Conservation (phyloP, 768 basidiomycete species). For the Cyathus striatus region DNA sequence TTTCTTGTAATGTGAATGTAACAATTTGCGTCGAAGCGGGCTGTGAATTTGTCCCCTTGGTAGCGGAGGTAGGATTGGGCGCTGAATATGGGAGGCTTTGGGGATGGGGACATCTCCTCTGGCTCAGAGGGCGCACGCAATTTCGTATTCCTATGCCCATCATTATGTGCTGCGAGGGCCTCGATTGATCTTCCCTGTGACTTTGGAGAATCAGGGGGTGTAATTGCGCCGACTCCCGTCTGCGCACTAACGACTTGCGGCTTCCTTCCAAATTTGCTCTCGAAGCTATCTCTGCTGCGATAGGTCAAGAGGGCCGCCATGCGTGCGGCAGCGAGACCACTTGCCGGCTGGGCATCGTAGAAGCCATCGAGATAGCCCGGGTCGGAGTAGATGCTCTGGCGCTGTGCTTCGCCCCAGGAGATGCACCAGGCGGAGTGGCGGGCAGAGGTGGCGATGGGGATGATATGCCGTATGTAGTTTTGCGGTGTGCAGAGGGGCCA, state of each 20-base stretch:
- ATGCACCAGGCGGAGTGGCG: constrained; percentile 99
- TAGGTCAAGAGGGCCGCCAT: constrained; percentile 96
- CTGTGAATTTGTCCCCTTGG: constrained; percentile 95
- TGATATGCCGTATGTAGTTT: constrained; percentile 77
- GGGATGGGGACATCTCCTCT: constrained; percentile 47
- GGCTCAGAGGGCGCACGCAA: constrained; percentile 30
- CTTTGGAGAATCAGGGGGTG: constrained; percentile 27
- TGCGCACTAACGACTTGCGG: constrained; percentile 78
- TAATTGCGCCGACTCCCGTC: constrained; percentile 9
- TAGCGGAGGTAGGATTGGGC: constrained; percentile 97
- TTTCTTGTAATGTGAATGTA: constrained; percentile 84
- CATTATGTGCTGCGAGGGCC: constrained; percentile 77
- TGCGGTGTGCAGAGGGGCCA: constrained; percentile 84
- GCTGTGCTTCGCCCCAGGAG: constrained; percentile 96
- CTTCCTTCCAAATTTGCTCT: constrained; percentile 86
- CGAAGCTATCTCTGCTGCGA: constrained; percentile 89
- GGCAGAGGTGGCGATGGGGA: constrained; percentile 93
- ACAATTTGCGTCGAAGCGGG: constrained; percentile 97
- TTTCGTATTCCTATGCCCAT: constrained; percentile 62
- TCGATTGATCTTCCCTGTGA: constrained; percentile 44
- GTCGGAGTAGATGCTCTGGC: constrained; percentile 95
- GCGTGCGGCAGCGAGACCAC: constrained; percentile 88
- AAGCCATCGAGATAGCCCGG: constrained; percentile 85
- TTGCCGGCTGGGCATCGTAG: constrained; percentile 68
- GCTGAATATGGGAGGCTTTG: constrained; percentile 80